Percentiles rank a stretch among this genome's conserved stretches.
Evolutionary conservation across 805 yeast genomes (phyloP).

Genomic region (Candida coleopterorum): DNA sequence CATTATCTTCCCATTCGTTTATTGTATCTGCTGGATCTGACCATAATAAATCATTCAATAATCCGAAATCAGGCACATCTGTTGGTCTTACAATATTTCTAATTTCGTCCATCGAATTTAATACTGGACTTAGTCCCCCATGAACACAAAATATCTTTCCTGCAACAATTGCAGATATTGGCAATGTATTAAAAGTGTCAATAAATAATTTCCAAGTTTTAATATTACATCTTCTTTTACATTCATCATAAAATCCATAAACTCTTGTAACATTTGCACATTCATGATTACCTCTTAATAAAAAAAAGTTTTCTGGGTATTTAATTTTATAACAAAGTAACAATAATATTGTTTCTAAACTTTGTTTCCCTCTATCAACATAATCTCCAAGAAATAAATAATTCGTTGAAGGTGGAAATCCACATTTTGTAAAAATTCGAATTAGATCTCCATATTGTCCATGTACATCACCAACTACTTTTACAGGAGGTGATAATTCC

Average conservation of each 20-base stretch:
- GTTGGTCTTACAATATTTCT: conserved; percentile 75
- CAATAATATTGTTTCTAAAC: conserved; percentile 84
- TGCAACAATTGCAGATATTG: conserved; percentile 93
- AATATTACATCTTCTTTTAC: conserved; percentile 87
- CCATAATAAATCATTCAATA: conserved; percentile 75
- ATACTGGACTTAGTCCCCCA: conserved; percentile 77
- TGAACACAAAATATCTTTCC: conserved; percentile 91
- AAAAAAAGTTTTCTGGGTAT: conserved; percentile 92
- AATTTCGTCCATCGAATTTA: conserved; percentile 70
- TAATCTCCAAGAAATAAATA: conserved; percentile 93
- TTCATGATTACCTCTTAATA: conserved; percentile 94
- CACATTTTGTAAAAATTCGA: conserved; percentile 90
- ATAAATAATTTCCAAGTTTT: conserved; percentile 92
- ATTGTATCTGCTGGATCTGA: conserved; percentile 80
- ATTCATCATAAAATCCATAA: conserved; percentile 96
- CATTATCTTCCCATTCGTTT: conserved; percentile 86
- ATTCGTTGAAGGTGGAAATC: conserved; percentile 93
- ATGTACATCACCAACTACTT: conserved; percentile 91
- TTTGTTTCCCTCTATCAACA: conserved; percentile 96
- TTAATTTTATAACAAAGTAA: conserved; percentile 90
- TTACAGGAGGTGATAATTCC: conserved; percentile 82
- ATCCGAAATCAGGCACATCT: conserved; percentile 80
- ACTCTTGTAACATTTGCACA: conserved; percentile 96
- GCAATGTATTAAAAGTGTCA: conserved; percentile 92
- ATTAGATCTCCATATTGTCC: conserved; percentile 93